Conservation (phyloP, 2,329 filamentous ascomycete genomes). For the Didymosphaeria variabile region DNA sequence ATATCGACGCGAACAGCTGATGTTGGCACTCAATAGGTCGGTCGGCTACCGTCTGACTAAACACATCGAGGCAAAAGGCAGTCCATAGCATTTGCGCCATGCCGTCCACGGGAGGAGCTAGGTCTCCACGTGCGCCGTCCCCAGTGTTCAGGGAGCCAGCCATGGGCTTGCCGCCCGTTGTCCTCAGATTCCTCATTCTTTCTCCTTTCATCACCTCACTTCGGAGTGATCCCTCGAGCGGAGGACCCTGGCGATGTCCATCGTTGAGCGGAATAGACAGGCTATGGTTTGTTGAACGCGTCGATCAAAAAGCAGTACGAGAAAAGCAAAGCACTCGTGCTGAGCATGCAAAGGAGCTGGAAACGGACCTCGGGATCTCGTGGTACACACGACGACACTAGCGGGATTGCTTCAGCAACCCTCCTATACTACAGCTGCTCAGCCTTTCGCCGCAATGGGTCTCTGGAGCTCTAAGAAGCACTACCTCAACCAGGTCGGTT, state of each 20-base stretch:
- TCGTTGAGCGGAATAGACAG: background rate
- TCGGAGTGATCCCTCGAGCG: background rate
- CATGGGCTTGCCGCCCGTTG: constrained; percentile 2
- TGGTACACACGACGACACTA: constrained; percentile 17
- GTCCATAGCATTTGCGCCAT: constrained; percentile 20
- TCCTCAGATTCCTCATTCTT: constrained; percentile 4
- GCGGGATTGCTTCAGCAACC: constrained; percentile 13
- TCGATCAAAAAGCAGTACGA: background rate
- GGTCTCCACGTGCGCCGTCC: constrained; percentile 17
- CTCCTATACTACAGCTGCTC: background rate
- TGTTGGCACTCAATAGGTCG: constrained; percentile 5
- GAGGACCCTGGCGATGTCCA: background rate
- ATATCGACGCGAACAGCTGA: background rate
- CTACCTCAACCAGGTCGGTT: constrained; percentile 34
- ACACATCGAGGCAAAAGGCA: constrained; percentile 24
- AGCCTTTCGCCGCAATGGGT: constrained; percentile 30
- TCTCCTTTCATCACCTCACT: constrained; percentile 2
- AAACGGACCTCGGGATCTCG: constrained; percentile 1
- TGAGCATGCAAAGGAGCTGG: constrained; percentile 23
- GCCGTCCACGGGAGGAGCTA: constrained; percentile 14
- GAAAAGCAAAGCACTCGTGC: constrained; percentile 6
- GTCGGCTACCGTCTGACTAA: constrained; percentile 14
- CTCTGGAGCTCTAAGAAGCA: constrained; percentile 33
- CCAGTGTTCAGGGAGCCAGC: constrained; percentile 1
- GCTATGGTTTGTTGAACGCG: constrained; percentile 4